Conservation (phyloP, 2,329 filamentous ascomycete species). For the Coleophoma cylindrospora region DNA sequence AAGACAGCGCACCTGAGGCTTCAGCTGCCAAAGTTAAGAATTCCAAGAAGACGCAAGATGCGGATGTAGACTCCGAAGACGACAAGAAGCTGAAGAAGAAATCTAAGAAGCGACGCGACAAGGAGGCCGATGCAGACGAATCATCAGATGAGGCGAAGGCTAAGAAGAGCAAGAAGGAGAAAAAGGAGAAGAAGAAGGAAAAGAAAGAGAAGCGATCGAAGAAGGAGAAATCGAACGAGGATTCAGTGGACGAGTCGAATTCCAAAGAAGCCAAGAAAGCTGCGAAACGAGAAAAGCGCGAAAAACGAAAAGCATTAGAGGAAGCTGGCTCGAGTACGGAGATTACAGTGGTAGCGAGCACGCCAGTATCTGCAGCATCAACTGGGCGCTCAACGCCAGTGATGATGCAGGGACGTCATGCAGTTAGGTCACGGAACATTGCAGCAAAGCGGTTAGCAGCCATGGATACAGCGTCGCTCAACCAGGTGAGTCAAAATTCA, state of each 20-base stretch:
- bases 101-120: conserved; percentile 17
- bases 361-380: conserved; percentile 29
- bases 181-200: conserved; percentile 24
- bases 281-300: conserved; percentile 32
- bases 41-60: conserved; percentile 29
- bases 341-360: conserved; percentile 14
- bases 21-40: conserved; percentile 22
- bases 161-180: conserved; percentile 29
- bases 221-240: conserved; percentile 32
- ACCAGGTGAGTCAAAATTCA: conserved; percentile 58
- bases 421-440: conserved; percentile 77
- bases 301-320: conserved; percentile 31
- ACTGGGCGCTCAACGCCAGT: conserved; percentile 39
- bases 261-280: conserved; percentile 28
- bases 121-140: conserved; percentile 11
- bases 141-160: conserved; percentile 28
- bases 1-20: conserved; percentile 16
- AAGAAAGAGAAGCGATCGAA: conserved; percentile 36
- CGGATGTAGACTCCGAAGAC: conserved; percentile 10
- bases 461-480: conserved; percentile 75
- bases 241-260: conserved; percentile 24
- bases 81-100: conserved; percentile 29
- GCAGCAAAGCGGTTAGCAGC: conserved; percentile 82
- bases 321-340: conserved; percentile 19
- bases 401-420: conserved; percentile 55